Evolutionary conservation across 2,329 filamentous ascomycete species (phyloP).

Genomic region (Tolypocladium inflatum): DNA sequence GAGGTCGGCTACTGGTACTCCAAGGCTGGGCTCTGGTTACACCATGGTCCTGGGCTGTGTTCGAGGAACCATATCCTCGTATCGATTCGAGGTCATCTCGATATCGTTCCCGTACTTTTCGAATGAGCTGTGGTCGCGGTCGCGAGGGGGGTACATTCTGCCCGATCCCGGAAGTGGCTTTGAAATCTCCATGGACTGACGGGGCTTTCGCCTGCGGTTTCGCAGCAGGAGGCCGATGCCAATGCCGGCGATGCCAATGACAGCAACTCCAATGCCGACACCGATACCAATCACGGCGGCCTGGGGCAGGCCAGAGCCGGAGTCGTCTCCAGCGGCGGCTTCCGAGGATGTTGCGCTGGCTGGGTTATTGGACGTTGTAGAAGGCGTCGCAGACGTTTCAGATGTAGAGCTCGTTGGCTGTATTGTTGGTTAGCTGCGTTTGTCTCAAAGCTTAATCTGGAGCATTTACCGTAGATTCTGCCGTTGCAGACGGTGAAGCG

Average conservation of each 20-base stretch:
- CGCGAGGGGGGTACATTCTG: slow-evolving; percentile 19
- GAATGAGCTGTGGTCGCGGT: slow-evolving; percentile 23
- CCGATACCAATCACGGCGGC: slow-evolving; percentile 40
- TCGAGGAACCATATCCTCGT: slow-evolving; percentile 48
- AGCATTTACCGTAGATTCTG: neutral
- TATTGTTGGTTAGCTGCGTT: neutral
- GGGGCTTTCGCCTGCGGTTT: slow-evolving; percentile 13
- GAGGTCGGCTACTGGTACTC: neutral
- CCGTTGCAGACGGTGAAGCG: neutral
- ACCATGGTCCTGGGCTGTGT: slow-evolving; percentile 37
- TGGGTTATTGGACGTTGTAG: neutral
- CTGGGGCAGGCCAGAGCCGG: slow-evolving; percentile 23
- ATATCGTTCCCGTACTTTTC: slow-evolving; percentile 32
- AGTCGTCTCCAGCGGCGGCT: slow-evolving; percentile 1
- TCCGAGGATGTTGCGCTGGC: slow-evolving; percentile 4
- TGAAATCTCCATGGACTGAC: slow-evolving; percentile 34
- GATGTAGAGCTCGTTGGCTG: slow-evolving; percentile 1
- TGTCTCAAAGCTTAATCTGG: neutral
- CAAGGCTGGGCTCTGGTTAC: slow-evolving; percentile 9
- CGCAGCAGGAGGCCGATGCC: slow-evolving; percentile 28
- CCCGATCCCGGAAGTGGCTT: slow-evolving; percentile 39
- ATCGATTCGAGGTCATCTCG: slow-evolving; percentile 42
- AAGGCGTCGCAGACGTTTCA: neutral
- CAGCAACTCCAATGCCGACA: slow-evolving; percentile 33
- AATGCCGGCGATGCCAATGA: slow-evolving; percentile 27